Evolutionary conservation across 164 flowering plant species (phyloP), one percentile per base, ranked within the genome.

Genomic region (Dillenia suffruticosa): DNA sequence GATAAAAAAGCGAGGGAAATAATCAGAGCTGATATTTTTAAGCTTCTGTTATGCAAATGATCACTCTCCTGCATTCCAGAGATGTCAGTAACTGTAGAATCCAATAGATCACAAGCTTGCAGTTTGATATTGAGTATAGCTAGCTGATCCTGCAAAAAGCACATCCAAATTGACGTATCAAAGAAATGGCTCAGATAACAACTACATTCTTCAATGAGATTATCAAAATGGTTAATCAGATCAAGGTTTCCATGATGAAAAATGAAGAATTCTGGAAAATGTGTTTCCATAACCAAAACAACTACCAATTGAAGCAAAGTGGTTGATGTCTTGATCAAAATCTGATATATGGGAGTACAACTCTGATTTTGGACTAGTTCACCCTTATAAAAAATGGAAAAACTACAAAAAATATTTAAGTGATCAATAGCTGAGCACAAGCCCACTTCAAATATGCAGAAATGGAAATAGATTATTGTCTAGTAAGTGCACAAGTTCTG

Each of bases 11-110:
- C 64, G 44, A 89, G 51, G 9, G 92, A 77, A 46, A 72, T 57
- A 58, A 76, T 44, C 48, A 86, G 63, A 54, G 96, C 87, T 54
- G 77, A 65, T 51, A 44, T 64, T 71, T 81, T 89, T 63, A 84
- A 73, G 59, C 72, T 75, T 73, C 65, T 77, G 59, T 57, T 72
- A 22, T 71, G 48, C 53, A 49, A 43, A 67, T 48, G n/a, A 50
- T 72, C 78, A 56, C 45, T 64, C 40, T 76, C 72, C 46, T 62
- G 50, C 10, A 65, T 46, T 44, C 63, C n/a, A 10, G 70, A 48
- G 55, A 67, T 59, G 22, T 12, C 46, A 53, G 13, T 14, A 67
- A 76, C 79, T 22, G 57, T 45, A 50, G 64, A 16, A 44, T 73
- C 78, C 63, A 59, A 63, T 14, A 73, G 45, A 68, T 65, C 60